Evolutionary conservation across 116 monocot species (phyloP).

Genomic region (Thalassia testudinum): DNA sequence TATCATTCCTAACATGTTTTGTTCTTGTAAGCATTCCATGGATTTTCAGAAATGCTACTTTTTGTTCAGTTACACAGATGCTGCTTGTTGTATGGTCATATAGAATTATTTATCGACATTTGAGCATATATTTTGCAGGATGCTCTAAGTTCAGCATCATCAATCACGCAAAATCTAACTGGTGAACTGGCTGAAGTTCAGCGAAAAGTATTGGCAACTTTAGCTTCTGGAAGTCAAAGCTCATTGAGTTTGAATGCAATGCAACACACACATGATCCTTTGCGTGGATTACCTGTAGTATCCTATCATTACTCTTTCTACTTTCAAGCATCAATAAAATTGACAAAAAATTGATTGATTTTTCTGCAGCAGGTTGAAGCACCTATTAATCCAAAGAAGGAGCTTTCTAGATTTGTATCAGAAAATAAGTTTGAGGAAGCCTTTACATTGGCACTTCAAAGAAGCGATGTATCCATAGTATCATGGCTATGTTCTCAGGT

Average conservation of each 20-base stretch:
- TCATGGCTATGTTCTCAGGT: conserved; percentile 96
- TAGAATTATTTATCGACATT: no score
- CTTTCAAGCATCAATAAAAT: no score
- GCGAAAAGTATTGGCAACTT: conserved; percentile 50
- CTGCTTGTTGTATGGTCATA: no score
- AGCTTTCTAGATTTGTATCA: conserved; percentile 53
- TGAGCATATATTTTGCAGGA: conserved; percentile 52
- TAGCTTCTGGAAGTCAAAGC: conserved; percentile 43
- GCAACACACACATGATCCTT: conserved; percentile 55
- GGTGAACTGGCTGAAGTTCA: conserved; percentile 71
- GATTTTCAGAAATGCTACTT: no score
- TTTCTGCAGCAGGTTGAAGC: conserved; percentile 34
- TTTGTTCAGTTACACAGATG: no score
- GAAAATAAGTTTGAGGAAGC: conserved; percentile 81
- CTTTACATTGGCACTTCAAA: conserved; percentile 76
- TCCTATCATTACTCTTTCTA: not conserved
- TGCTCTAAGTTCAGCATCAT: conserved; percentile 71
- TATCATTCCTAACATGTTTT: no score
- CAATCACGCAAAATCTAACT: conserved; percentile 54
- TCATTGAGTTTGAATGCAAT: conserved; percentile 28
- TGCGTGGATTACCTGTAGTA: conserved; percentile 38
- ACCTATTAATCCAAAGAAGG: conserved; percentile 64
- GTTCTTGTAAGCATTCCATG: no score
- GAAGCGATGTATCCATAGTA: conserved; percentile 76
- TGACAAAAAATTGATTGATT: not conserved